phyloP scores from a whole-genome alignment of 441 rosid genomes.

The Heliophila coronopifolia region DNA sequence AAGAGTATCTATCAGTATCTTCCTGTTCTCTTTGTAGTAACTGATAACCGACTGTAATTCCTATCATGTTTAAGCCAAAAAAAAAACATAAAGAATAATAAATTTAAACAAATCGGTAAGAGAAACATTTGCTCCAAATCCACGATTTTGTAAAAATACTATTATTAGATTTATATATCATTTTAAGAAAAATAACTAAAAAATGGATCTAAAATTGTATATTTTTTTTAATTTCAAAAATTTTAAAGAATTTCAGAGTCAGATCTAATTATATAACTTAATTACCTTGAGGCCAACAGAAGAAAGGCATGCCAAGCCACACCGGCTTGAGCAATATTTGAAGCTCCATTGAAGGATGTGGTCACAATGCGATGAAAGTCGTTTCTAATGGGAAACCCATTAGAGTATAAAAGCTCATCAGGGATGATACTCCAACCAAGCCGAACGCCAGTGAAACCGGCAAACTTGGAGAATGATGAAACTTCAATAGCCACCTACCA shows the following conservation, averaged over 20 bases:
- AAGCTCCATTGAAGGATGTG: constrained; percentile 71
- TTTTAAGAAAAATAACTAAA: no score
- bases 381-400: constrained; percentile 51
- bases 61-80: constrained; percentile 21
- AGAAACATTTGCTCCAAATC: no score
- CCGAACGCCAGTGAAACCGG: constrained; percentile 70
- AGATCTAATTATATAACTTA: background rate
- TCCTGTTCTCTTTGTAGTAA: constrained; percentile 54
- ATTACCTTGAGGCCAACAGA: constrained; percentile 42
- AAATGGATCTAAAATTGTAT: no score
- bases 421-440: constrained; percentile 78
- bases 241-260: no score
- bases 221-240: no score
- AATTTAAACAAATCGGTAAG: no score
- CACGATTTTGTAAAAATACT: no score
- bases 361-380: constrained; percentile 58
- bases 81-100: no score
- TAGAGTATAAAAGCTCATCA: constrained; percentile 51
- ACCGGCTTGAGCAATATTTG: constrained; percentile 60
- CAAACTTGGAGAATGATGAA: constrained; percentile 66
- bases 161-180: no score
- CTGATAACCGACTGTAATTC: constrained; percentile 32
- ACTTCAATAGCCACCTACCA: constrained; percentile 62
- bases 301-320: constrained; percentile 68
- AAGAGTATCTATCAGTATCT: constrained; percentile 39